Evolutionary conservation across 768 basidiomycete genomes (phyloP).

Genomic region (Suillus plorans): DNA sequence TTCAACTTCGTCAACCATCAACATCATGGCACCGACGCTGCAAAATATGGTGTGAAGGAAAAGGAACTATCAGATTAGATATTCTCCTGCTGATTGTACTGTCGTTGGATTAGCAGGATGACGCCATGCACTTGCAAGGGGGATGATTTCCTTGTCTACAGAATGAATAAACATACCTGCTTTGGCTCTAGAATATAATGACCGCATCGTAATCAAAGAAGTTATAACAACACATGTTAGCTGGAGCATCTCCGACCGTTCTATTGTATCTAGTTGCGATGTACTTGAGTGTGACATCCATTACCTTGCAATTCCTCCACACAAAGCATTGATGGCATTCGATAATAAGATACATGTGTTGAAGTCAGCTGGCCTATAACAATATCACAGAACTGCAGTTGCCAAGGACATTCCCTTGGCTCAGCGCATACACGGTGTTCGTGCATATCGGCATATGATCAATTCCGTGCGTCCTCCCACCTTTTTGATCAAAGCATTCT

Average conservation of each 20-base stretch:
- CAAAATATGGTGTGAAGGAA: slow-evolving; percentile 63
- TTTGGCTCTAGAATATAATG: background rate
- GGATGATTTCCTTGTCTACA: background rate
- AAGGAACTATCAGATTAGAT: slow-evolving; percentile 26
- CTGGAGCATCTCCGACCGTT: background rate
- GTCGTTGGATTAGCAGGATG: background rate
- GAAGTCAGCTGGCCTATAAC: no score
- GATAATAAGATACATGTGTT: no score
- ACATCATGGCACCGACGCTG: slow-evolving; percentile 79
- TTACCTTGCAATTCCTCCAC: no score
- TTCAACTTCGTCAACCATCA: slow-evolving; percentile 94
- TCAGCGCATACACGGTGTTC: no score
- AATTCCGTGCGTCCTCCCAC: no score
- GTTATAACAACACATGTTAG: background rate
- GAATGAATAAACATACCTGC: background rate
- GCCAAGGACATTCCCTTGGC: no score
- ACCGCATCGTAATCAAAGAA: background rate
- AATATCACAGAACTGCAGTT: no score
- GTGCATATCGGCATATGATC: no score
- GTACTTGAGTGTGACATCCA: no score
- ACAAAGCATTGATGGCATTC: no score
- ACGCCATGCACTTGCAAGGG: background rate
- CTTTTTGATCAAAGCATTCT: no score
- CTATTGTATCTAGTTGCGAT: background rate
- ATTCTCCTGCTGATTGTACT: background rate